A percentile compares a stretch with the other conserved stretches of the same genome.
phyloP scores from a whole-genome alignment of 352 stramenopile genomes.

The Elongisporangium prolatum region DNA sequence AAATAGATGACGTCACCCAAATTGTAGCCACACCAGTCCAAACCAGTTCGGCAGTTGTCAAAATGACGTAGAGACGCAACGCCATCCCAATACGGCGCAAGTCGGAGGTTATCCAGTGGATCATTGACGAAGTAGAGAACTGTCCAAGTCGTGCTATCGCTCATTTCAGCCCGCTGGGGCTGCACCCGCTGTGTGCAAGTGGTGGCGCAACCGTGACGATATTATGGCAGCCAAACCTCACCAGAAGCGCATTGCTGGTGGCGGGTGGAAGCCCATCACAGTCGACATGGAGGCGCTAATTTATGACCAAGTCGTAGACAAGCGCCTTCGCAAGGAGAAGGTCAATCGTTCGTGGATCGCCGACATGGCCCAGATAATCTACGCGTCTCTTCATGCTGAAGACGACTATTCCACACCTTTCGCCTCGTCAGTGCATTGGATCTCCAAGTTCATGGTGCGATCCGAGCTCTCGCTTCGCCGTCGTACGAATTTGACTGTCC shows the following conservation, averaged over 20 bases:
- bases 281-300: conserved; percentile 6
- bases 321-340: conserved; percentile 8
- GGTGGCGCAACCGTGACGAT: conserved; percentile 11
- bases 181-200: conserved; percentile 13
- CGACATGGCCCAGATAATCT: too few species aligned
- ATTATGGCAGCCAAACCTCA: conserved; percentile 14
- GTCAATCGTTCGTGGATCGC: conserved; percentile 12
- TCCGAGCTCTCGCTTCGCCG: conserved; percentile 19
- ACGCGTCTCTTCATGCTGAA: too few species aligned
- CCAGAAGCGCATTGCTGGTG: conserved; percentile 7
- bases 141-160: conserved; percentile 8
- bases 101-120: conserved; percentile 15
- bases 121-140: conserved; percentile 9
- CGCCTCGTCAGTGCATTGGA: conserved; percentile 14
- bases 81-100: conserved; percentile 14
- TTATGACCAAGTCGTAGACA: conserved; percentile 8
- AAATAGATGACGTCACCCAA: too few species aligned
- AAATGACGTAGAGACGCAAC: conserved; percentile 4
- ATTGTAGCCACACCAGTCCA: too few species aligned
- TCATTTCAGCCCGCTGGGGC: conserved; percentile 10
- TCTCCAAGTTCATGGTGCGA: conserved; percentile 19
- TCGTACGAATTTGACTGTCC: conserved; percentile 14
- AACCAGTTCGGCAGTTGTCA: neutral
- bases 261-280: conserved; percentile 11
- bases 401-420: conserved; percentile 6